Evolutionary conservation across 768 basidiomycete species (phyloP).

Genomic region (Rhodotorula sphaerocarpa): DNA sequence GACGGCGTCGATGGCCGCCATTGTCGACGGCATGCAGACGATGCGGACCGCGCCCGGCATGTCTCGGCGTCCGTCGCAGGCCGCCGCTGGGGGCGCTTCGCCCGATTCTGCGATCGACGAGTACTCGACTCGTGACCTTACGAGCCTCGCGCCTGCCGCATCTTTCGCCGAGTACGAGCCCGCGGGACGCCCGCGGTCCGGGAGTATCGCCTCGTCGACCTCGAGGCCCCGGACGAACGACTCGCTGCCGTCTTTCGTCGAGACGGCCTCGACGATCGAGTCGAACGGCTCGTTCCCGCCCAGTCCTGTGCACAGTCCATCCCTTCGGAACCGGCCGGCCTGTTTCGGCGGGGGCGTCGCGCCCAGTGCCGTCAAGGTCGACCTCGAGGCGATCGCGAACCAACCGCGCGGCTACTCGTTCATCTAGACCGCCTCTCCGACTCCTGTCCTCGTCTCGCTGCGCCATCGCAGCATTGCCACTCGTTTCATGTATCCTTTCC

Average conservation of each 20-base stretch:
- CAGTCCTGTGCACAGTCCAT: conserved; percentile 4
- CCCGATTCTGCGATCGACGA: background rate
- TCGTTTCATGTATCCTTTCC: background rate
- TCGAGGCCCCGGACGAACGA: conserved; percentile 32
- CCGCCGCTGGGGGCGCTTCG: background rate
- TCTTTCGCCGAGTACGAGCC: background rate
- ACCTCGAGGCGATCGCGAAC: background rate
- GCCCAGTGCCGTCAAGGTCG: conserved; percentile 14
- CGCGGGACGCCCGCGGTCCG: background rate
- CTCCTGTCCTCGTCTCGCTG: too few species aligned
- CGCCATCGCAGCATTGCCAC: background rate
- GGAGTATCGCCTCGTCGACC: background rate
- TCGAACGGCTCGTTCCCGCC: conserved; percentile 16
- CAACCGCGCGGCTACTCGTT: conserved; percentile 20
- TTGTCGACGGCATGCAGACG: too few species aligned
- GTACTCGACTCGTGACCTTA: too few species aligned
- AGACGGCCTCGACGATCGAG: conserved; percentile 11
- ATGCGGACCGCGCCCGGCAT: too few species aligned
- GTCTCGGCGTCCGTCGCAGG: background rate
- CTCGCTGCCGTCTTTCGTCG: conserved; percentile 25
- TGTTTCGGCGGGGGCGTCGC: background rate
- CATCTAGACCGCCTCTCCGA: conserved; percentile 1
- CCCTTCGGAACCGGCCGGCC: conserved; percentile 6
- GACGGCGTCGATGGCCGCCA: too few species aligned
- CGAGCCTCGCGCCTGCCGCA: background rate